Conservation (phyloP, 2,329 filamentous ascomycete genomes). For the Zopfia rhizophila region DNA sequence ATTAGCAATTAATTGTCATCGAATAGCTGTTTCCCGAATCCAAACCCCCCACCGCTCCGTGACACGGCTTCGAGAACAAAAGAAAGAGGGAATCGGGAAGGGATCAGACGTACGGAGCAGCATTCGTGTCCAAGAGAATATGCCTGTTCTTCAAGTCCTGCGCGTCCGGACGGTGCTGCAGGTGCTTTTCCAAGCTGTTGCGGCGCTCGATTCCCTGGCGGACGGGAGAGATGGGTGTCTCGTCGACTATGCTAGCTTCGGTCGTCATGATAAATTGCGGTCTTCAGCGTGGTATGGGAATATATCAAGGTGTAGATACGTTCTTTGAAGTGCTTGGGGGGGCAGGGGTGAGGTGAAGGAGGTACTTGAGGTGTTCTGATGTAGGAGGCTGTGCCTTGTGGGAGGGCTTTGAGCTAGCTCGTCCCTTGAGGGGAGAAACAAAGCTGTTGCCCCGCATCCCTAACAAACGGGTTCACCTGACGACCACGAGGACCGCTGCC, state of each 20-base stretch:
- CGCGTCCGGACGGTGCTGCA: slow-evolving; percentile 60
- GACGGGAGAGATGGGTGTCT: slow-evolving; percentile 54
- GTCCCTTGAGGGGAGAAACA: slow-evolving; percentile 2
- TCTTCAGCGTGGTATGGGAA: neutral
- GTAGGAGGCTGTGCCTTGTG: neutral
- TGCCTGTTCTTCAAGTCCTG: slow-evolving; percentile 75
- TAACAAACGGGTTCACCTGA: slow-evolving; percentile 2
- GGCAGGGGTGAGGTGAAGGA: neutral
- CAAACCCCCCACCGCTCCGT: neutral
- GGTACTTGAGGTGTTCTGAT: neutral
- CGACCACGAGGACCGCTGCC: neutral
- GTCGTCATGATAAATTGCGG: slow-evolving; percentile 37
- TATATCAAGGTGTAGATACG: neutral
- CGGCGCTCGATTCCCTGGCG: slow-evolving; percentile 69
- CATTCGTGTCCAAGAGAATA: slow-evolving; percentile 73
- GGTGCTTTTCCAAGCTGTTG: slow-evolving; percentile 58
- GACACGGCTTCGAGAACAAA: too few species aligned
- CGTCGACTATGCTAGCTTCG: slow-evolving; percentile 43
- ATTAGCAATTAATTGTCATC: neutral
- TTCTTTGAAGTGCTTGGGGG: neutral
- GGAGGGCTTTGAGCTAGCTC: slow-evolving; percentile 4
- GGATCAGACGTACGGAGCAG: slow-evolving; percentile 67
- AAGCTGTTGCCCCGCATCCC: slow-evolving; percentile 5
- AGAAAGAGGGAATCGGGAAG: slow-evolving; percentile 5
- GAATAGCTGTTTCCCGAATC: slow-evolving; percentile 1